Evolutionary conservation across 257 asterid genomes (phyloP), one percentile per base, ranked within the genome.

Genomic region (Agastache rugosa): DNA sequence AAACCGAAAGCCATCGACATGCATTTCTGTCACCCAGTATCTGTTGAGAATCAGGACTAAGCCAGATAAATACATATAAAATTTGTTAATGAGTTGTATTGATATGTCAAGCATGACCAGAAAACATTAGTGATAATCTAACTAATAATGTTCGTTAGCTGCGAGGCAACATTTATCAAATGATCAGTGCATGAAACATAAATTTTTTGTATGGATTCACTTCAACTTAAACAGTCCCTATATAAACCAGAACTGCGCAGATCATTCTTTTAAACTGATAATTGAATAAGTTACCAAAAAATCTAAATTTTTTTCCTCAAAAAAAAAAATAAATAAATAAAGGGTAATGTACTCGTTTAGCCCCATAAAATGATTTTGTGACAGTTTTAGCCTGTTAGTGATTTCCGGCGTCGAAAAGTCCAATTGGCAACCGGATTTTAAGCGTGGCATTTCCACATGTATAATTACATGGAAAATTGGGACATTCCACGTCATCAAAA

Each of bases 1-100:
- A 77, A 95, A 92, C 66, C 98, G 96, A 83, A 95, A 95, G 75
- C 99, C 99, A 79, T 95, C 99, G 6, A 95, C 85, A 62, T 95
- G 99, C 97, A 92, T 92, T 67, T 95, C 98, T 16, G 87, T 87
- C 72, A 85, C 99, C 99, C 99, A 95, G 79, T 95, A 92, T 84
- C 99, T 95, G 94, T 77, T 74, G 60, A 77, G 69, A 83, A 81
- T 79, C 78, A 80, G 72, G 74, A 74, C 79, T 77, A 72, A 79
- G 83, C 76, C 74, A 77, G 69, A 81, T 80, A 76, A 74, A 79
- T 81, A 77, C 67, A 78, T 75, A 76, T 77, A 68, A 85, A 72
- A 79, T 44, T 27, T 25, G 77, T 68, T 63, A 76, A 80, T 47
- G 67, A 53, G 75, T 66, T 71, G 76, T 63, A 72, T 58, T 23